Conservation (phyloP, 1,284 basidiomycete genomes). For the Cryptococcus deneoformans region DNA sequence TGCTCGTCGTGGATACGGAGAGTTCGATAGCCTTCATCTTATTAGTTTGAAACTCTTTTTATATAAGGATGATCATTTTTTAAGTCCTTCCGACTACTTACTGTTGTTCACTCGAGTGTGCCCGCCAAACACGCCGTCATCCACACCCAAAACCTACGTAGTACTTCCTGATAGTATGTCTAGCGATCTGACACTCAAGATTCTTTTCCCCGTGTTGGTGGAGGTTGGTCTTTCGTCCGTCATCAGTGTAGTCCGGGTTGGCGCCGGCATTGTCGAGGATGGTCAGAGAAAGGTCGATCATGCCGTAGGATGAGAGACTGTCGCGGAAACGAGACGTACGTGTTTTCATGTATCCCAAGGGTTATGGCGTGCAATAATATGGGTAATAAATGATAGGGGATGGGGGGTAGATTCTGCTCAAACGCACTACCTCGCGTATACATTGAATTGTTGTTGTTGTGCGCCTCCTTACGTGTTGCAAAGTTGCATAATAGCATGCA, state of each 20-base stretch:
- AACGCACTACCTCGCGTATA: too few species aligned
- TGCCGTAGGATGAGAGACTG: slow-evolving; percentile 24
- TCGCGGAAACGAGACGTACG: slow-evolving; percentile 29
- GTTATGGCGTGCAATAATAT: slow-evolving; percentile 31
- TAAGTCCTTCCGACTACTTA: slow-evolving; percentile 1
- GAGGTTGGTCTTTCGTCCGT: slow-evolving; percentile 31
- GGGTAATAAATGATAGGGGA: too few species aligned
- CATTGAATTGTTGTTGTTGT: too few species aligned
- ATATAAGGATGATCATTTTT: too few species aligned
- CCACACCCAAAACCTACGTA: slow-evolving; percentile 27
- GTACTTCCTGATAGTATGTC: slow-evolving; percentile 33
- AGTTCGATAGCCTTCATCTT: slow-evolving; percentile 28
- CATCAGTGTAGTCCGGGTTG: slow-evolving; percentile 27
- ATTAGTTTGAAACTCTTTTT: too few species aligned
- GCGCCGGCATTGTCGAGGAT: slow-evolving; percentile 41
- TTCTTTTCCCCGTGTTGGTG: slow-evolving; percentile 10
- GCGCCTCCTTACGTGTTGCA: too few species aligned
- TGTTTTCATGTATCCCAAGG: slow-evolving; percentile 41
- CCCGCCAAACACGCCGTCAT: slow-evolving; percentile 29
- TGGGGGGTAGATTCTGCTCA: too few species aligned
- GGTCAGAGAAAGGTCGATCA: slow-evolving; percentile 38
- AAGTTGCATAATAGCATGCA: too few species aligned
- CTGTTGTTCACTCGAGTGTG: slow-evolving; percentile 21
- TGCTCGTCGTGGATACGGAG: slow-evolving; percentile 29
- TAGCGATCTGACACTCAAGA: slow-evolving; percentile 7